A percentile compares a stretch with the other conserved stretches of the same genome.
phyloP scores from a whole-genome alignment of 2,329 filamentous ascomycete species.

The Bipolaris bicolor region DNA sequence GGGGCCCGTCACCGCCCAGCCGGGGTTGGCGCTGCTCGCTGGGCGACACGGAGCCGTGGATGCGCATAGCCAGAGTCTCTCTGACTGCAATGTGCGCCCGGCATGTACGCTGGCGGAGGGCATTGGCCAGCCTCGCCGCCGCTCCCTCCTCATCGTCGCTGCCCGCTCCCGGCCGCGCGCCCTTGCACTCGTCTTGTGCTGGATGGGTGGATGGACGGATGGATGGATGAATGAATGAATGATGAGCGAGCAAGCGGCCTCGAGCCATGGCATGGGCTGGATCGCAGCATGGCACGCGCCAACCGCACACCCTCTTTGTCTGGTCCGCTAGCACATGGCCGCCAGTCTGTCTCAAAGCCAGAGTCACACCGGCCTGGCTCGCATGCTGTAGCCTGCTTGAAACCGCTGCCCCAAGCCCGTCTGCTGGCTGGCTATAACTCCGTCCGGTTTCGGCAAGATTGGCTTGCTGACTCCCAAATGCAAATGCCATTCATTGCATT shows the following conservation, averaged over 20 bases:
- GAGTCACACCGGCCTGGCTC: conserved; percentile 32
- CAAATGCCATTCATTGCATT: no score
- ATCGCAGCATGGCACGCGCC: conserved; percentile 26
- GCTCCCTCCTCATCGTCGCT: no score
- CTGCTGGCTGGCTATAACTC: conserved; percentile 33
- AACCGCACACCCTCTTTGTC: conserved; percentile 40
- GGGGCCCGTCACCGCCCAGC: conserved; percentile 23
- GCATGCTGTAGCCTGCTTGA: conserved; percentile 38
- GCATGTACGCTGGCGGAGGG: no score
- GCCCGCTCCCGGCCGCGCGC: conserved; percentile 33
- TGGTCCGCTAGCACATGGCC: conserved; percentile 28
- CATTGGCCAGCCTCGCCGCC: conserved; percentile 32
- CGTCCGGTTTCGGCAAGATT: conserved; percentile 35
- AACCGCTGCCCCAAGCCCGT: conserved; percentile 16
- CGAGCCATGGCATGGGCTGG: not conserved
- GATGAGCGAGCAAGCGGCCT: not conserved
- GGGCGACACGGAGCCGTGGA: conserved; percentile 8
- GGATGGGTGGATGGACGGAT: no score
- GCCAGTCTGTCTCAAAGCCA: conserved; percentile 30
- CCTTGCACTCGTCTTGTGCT: no score
- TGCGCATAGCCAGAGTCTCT: conserved; percentile 23
- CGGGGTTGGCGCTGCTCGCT: conserved; percentile 13
- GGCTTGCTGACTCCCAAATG: not conserved
- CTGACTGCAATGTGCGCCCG: conserved; percentile 28
- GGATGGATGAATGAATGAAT: no score